A percentile compares a stretch with the other conserved stretches of the same genome.
Conservation (phyloP, 306 rosid genomes). For the Parietaria judaica region DNA sequence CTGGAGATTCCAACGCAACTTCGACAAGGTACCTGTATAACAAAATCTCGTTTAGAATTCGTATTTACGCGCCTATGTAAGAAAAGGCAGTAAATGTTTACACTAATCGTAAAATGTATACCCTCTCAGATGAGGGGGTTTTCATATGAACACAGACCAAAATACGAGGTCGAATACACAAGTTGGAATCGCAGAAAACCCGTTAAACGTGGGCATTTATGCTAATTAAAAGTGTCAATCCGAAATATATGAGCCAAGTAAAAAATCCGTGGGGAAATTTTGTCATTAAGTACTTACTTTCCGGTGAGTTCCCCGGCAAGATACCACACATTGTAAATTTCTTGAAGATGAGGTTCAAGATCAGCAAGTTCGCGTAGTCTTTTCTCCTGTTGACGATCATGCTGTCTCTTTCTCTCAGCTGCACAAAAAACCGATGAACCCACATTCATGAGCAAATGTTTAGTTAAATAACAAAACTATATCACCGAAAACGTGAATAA, state of each 20-base stretch:
- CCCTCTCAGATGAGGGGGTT: neutral
- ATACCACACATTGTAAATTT: conserved; percentile 82
- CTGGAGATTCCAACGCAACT: too few species aligned
- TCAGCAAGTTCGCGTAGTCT: conserved; percentile 20
- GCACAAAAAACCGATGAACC: conserved; percentile 10
- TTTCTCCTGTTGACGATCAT: conserved; percentile 3
- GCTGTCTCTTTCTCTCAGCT: conserved; percentile 35
- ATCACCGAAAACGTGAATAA: too few species aligned
- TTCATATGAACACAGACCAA: neutral
- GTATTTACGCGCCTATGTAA: neutral
- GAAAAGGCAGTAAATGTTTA: neutral
- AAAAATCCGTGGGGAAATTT: neutral
- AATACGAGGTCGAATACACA: neutral
- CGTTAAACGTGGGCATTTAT: too few species aligned
- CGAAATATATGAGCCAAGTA: neutral
- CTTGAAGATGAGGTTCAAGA: conserved; percentile 51
- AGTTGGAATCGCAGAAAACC: neutral
- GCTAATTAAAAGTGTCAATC: neutral
- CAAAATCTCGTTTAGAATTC: neutral
- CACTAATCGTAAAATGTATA: too few species aligned
- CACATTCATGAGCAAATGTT: conserved; percentile 1
- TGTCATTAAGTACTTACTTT: conserved; percentile 35
- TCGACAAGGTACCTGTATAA: conserved; percentile 24
- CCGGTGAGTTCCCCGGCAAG: conserved; percentile 86
- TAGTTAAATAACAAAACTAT: too few species aligned